Conservation (phyloP, 2,329 filamentous ascomycete genomes). For the Aureobasidium sp. region DNA sequence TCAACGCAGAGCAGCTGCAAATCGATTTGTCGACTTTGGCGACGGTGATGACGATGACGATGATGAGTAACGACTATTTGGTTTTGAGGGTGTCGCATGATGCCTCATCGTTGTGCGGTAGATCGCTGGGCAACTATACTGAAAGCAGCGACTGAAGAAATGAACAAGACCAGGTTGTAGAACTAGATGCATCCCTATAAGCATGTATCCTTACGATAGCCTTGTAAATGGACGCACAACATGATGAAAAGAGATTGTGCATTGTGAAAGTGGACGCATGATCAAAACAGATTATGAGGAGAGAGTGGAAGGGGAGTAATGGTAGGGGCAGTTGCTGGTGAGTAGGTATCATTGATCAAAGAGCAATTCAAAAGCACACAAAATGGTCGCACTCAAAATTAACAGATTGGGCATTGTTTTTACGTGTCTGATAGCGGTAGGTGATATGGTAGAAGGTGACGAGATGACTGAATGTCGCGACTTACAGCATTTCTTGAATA, state of each 20-base stretch:
- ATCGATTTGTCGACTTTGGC: slow-evolving; percentile 28
- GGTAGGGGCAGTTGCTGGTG: too few relatives aligned
- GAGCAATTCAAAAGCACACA: background rate
- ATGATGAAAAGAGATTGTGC: background rate
- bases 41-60: slow-evolving; percentile 29
- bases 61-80: slow-evolving; percentile 16
- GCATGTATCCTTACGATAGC: background rate
- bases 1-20: slow-evolving; percentile 18
- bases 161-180: slow-evolving; percentile 94
- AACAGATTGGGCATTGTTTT: background rate
- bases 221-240: too few relatives aligned
- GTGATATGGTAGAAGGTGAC: background rate
- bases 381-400: too few relatives aligned
- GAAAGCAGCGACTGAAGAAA: slow-evolving; percentile 92
- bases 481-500: slow-evolving; percentile 88
- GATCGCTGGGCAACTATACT: slow-evolving; percentile 87
- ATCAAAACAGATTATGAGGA: too few relatives aligned
- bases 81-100: too few relatives aligned
- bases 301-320: too few relatives aligned
- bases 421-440: background rate
- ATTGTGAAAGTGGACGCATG: background rate
- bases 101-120: slow-evolving; percentile 30
- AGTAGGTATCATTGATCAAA: background rate
- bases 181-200: slow-evolving; percentile 51
- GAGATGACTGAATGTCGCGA: slow-evolving; percentile 13